Evolutionary conservation across 1,284 basidiomycete genomes (phyloP), one percentile per base, ranked within the genome.

Genomic region (Cyathus olla): DNA sequence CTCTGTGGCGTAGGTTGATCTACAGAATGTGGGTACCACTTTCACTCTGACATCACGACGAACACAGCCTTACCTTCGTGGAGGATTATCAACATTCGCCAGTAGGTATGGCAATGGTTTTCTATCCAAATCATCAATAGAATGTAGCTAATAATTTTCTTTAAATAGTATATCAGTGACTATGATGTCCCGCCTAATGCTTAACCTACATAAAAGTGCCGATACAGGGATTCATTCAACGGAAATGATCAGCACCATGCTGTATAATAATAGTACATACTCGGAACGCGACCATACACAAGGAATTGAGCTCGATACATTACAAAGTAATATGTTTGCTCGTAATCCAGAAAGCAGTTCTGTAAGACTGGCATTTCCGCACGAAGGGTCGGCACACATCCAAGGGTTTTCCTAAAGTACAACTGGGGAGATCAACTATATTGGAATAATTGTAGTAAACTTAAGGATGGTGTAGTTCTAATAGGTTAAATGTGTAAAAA

Each of bases 181-280:
- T 1, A 76, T 81, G 76, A 77, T 81, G 70, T 79, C 78, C 3
- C 79, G 80, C 6, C 72, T 83, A 0, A 80, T 80, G 73, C 74
- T 80, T 19, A 82, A 82, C 57, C 73, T 83, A 4, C 80, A 80
- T 59, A 64, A 76, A 68, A 74, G 64, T 2, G 77, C 77, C 3
- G 67, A 75, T 24, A 51, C 64, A 11, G 78, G 79, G 1, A 73
- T 80, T n/a, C 69, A 61, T 57, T 68, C 64, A 27, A 70, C 61
- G 10, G 42, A 57, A 35, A 47, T 42, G 8, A 68, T 57, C 24
- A 69, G 54, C 22, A 65, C 63, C 17, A 52, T 35, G 29, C 29
- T 21, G 17, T 50, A 56, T 51, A 10, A 8, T 5, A 62, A 61
- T 62, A 55, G 28, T 19, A 26, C 29, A 21, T 21, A 28, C n/a